Evolutionary conservation across 2,329 filamentous ascomycete genomes (phyloP).

Genomic region (Penicillium fuscoglaucum): DNA sequence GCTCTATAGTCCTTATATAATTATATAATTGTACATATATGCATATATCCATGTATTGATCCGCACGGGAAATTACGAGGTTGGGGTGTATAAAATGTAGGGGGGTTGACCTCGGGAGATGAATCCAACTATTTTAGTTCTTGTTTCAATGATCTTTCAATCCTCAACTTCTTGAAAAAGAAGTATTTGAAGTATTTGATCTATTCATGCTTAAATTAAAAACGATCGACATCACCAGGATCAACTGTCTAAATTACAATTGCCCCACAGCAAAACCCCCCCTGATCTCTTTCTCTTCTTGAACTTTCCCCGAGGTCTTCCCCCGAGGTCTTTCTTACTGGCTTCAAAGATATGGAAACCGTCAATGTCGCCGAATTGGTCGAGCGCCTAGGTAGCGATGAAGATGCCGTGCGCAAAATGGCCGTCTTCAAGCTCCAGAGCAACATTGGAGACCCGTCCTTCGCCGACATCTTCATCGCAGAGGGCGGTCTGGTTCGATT

Average conservation of each 20-base stretch:
- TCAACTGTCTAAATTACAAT: conserved; percentile 2
- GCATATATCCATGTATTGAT: neutral
- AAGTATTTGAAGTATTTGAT: neutral
- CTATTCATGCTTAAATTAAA: conserved; percentile 3
- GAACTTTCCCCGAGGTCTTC: neutral
- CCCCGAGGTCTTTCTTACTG: neutral
- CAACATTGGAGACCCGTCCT: conserved; percentile 92
- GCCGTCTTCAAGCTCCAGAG: conserved; percentile 97
- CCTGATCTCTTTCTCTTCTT: conserved; percentile 12
- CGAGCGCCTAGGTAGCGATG: conserved; percentile 59
- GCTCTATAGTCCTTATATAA: neutral
- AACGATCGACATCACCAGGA: conserved; percentile 1
- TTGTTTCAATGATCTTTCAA: neutral
- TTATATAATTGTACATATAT: too few relatives aligned
- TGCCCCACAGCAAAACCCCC: conserved; percentile 18
- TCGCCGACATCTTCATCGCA: conserved; percentile 93
- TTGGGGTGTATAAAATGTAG: neutral
- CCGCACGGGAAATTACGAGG: neutral
- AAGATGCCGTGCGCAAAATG: conserved; percentile 96
- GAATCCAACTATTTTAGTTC: neutral
- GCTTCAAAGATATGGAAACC: conserved; percentile 50
- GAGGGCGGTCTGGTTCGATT: conserved; percentile 81
- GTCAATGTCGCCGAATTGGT: conserved; percentile 60
- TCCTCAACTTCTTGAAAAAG: neutral
- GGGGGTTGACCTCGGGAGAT: neutral